Percentiles rank a stretch among this genome's conserved stretches.
These are phyloP conservation scores for Pisolithus thermaeus DNA, from an alignment of 1,284 basidiomycete genomes.

Conservation along the genomic window DNA sequence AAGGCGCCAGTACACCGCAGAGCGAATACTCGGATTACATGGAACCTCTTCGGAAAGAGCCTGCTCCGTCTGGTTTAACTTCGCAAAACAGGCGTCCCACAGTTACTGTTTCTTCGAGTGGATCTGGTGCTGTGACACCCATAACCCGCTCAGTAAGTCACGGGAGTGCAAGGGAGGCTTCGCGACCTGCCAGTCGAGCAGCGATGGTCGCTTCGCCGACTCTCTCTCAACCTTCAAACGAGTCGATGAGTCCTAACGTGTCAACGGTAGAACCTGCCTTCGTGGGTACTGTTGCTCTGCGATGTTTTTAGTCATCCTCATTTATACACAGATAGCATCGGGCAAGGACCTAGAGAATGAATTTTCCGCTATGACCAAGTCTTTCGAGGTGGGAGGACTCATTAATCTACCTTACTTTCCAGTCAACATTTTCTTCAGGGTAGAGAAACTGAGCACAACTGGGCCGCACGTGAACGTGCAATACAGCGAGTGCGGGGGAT, in stretches of 20 bases:
- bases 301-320: constrained; percentile 4
- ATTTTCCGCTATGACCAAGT: constrained; percentile 70
- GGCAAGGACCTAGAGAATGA: constrained; percentile 82
- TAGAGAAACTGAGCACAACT: constrained; percentile 97
- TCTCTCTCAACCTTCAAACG: constrained; percentile 32
- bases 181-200: constrained; percentile 54
- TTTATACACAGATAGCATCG: constrained; percentile 65
- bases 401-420: constrained; percentile 4
- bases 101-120: constrained; percentile 18
- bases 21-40: constrained; percentile 59
- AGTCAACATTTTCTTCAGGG: constrained; percentile 45
- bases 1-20: constrained; percentile 36
- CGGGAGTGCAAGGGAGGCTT: constrained; percentile 38
- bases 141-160: constrained; percentile 46
- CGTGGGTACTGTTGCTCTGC: constrained; percentile 39
- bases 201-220: constrained; percentile 41
- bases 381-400: constrained; percentile 60
- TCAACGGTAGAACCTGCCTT: constrained; percentile 60
- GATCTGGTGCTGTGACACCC: constrained; percentile 23
- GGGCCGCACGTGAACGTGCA: constrained; percentile 78
- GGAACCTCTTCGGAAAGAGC: constrained; percentile 48
- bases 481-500: constrained; percentile 85
- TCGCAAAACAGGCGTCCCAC: constrained; percentile 49
- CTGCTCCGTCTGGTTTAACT: constrained; percentile 68
- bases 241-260: constrained; percentile 19